Percentiles rank a stretch among this genome's conserved stretches.
These are phyloP conservation scores for Globisporangium uncinulatum DNA, from an alignment of 352 stramenopile species.

Conservation along the genomic window DNA sequence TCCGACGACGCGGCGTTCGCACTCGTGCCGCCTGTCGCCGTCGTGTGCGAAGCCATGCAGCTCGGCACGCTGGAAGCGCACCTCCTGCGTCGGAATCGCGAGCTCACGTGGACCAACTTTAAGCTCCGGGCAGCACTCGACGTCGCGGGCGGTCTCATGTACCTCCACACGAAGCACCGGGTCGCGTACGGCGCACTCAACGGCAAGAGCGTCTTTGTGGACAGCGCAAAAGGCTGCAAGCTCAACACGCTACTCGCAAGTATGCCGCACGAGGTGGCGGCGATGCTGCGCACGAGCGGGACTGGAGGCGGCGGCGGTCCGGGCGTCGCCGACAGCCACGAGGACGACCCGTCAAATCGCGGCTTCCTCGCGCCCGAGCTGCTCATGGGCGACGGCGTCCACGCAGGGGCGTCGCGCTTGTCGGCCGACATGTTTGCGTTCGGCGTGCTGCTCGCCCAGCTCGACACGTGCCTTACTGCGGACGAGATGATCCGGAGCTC, in stretches of 20 bases:
- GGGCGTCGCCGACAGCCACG: not conserved
- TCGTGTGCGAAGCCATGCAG: slow-evolving; percentile 70
- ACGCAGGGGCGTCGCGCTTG: slow-evolving; percentile 22
- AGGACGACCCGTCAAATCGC: slow-evolving; percentile 5
- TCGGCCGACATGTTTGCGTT: slow-evolving; percentile 75
- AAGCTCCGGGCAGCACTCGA: slow-evolving; percentile 70
- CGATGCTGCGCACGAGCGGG: not conserved
- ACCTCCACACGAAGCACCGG: slow-evolving; percentile 67
- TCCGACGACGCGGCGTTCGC: slow-evolving; percentile 20
- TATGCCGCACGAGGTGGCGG: slow-evolving; percentile 25
- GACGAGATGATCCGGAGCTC: slow-evolving; percentile 64
- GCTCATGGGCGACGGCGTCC: slow-evolving; percentile 20
- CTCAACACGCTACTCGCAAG: slow-evolving; percentile 71
- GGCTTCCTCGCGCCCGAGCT: slow-evolving; percentile 56
- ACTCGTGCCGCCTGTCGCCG: slow-evolving; percentile 36
- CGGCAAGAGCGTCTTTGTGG: slow-evolving; percentile 64
- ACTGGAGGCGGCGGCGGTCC: slow-evolving; percentile 10
- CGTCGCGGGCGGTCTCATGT: slow-evolving; percentile 65
- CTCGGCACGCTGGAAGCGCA: slow-evolving; percentile 61
- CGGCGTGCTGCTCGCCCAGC: slow-evolving; percentile 51
- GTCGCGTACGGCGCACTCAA: slow-evolving; percentile 70
- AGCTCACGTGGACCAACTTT: slow-evolving; percentile 70
- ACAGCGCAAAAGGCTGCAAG: slow-evolving; percentile 70
- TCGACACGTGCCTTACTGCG: slow-evolving; percentile 51
- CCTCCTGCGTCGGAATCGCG: slow-evolving; percentile 22